Evolutionary conservation across 306 rosid species (phyloP).

Genomic region (Quillaja saponaria): DNA sequence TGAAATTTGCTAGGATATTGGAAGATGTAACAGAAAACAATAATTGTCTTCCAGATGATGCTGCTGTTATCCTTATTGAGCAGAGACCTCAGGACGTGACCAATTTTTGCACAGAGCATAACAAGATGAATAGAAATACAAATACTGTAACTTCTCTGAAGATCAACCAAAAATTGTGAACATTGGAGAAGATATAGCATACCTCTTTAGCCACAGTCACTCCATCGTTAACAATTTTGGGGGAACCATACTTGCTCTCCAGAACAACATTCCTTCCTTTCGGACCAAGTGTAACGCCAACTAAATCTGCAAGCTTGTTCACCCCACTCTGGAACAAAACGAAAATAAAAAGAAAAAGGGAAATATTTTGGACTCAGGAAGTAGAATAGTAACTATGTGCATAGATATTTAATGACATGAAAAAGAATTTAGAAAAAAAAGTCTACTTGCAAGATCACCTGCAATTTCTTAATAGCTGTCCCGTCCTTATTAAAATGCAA

Average conservation of each 20-base stretch:
- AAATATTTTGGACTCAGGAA: not conserved
- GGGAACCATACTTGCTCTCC: slow-evolving; percentile 99
- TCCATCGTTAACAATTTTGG: slow-evolving; percentile 95
- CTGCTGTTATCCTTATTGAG: too few species aligned
- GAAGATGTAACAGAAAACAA: too few species aligned
- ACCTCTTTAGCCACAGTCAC: slow-evolving; percentile 99
- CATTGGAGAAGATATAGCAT: not conserved
- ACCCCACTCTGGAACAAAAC: slow-evolving; percentile 68
- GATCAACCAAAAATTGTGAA: not conserved
- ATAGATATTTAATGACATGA: not conserved
- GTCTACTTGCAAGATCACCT: slow-evolving; percentile 33
- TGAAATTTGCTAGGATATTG: too few species aligned
- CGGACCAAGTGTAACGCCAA: slow-evolving; percentile 98
- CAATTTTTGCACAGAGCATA: too few species aligned
- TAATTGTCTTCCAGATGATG: too few species aligned
- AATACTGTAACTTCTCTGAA: not conserved
- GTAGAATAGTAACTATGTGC: not conserved
- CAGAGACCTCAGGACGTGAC: too few species aligned
- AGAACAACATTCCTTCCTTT: slow-evolving; percentile 97
- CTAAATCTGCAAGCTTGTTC: slow-evolving; percentile 97
- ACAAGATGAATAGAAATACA: too few species aligned
- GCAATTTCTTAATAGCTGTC: slow-evolving; percentile 81
- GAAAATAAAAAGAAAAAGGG: too few species aligned
- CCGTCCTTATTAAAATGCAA: slow-evolving; percentile 95
- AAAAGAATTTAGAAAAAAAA: not conserved